phyloP scores from a whole-genome alignment of 805 yeast genomes.

The Candida sphagnicola region DNA sequence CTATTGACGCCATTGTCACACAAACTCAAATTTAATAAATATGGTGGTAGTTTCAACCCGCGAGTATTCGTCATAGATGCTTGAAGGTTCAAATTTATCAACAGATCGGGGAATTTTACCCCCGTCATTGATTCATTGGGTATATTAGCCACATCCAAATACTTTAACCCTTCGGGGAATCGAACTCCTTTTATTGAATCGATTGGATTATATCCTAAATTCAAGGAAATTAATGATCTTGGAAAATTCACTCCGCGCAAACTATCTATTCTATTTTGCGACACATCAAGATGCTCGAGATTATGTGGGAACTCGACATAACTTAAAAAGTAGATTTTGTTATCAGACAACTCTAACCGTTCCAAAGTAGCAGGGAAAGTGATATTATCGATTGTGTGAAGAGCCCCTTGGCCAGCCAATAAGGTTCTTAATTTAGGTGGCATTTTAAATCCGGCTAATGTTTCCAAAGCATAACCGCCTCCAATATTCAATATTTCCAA shows the following conservation, averaged over 20 bases:
- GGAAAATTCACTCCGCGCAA: constrained; percentile 37
- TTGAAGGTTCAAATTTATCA: constrained; percentile 33
- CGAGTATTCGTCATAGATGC: constrained; percentile 43
- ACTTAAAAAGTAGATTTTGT: constrained; percentile 35
- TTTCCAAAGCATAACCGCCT: constrained; percentile 36
- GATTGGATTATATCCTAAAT: constrained; percentile 36
- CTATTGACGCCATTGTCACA: constrained; percentile 41
- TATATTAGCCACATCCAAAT: constrained; percentile 37
- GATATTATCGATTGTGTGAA: constrained; percentile 32
- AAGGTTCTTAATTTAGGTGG: constrained; percentile 27
- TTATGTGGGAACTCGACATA: constrained; percentile 35
- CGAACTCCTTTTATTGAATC: constrained; percentile 39
- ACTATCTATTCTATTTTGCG: constrained; percentile 37
- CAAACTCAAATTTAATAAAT: constrained; percentile 26
- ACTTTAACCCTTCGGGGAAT: constrained; percentile 34
- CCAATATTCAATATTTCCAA: constrained; percentile 35
- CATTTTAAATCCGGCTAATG: constrained; percentile 36
- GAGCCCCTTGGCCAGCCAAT: constrained; percentile 30
- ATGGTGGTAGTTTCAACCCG: constrained; percentile 37
- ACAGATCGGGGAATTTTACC: constrained; percentile 40
- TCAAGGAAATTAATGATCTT: constrained; percentile 21
- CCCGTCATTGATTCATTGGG: constrained; percentile 47
- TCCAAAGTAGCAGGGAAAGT: constrained; percentile 31
- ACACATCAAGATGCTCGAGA: constrained; percentile 28
- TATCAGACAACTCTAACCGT: constrained; percentile 30